These are phyloP conservation scores for Aspergillus sclerotioniger DNA, from an alignment of 495 filamentous ascomycete genomes.

Conservation along the genomic window DNA sequence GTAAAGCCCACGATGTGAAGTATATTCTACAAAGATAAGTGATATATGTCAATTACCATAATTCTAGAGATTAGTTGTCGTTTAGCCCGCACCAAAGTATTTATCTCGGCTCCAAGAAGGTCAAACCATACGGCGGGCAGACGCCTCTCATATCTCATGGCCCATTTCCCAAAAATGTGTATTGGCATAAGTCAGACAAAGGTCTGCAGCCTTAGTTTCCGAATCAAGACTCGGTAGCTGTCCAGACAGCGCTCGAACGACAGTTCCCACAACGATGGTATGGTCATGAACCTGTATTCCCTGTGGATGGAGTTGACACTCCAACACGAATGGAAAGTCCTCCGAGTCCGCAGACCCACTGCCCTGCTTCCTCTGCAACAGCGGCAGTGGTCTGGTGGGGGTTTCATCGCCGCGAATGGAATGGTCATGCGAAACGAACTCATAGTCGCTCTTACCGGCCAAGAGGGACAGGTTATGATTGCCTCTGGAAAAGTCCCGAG, in stretches of 20 bases:
- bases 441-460: conserved; percentile 37
- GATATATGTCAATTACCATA: too few species aligned
- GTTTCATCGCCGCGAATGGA: background rate
- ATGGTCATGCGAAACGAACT: conserved; percentile 27
- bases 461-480: conserved; percentile 34
- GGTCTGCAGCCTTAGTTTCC: conserved; percentile 11
- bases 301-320: conserved; percentile 37
- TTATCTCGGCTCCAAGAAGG: too few species aligned
- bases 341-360: background rate
- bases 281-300: conserved; percentile 44
- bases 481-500: conserved; percentile 44
- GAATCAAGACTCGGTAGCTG: background rate
- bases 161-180: conserved; percentile 49
- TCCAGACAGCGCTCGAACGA: conserved; percentile 24
- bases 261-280: conserved; percentile 41
- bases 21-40: too few species aligned
- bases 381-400: conserved; percentile 26
- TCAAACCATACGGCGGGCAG: too few species aligned
- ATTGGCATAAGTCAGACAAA: conserved; percentile 47
- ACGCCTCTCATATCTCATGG: conserved; percentile 32
- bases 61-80: too few species aligned
- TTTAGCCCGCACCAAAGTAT: too few species aligned
- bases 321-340: conserved; percentile 41
- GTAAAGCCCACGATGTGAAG: too few species aligned
- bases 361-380: conserved; percentile 25